These are phyloP conservation scores for Xanthoparmelia taractica DNA, from an alignment of 495 filamentous ascomycete genomes.

Conservation along the genomic window DNA sequence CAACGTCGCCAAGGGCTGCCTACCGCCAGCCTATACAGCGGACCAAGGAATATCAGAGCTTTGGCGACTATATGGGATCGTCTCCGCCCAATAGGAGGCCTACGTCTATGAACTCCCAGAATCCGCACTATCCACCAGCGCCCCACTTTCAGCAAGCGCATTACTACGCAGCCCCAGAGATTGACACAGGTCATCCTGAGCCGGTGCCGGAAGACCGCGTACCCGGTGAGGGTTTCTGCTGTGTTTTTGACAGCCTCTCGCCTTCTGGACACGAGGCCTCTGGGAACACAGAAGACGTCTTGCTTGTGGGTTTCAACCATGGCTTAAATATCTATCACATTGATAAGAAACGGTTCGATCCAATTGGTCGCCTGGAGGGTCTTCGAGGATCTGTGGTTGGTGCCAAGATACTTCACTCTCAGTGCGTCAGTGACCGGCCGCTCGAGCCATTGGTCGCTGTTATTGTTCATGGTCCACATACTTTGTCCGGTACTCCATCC, in stretches of 20 bases:
- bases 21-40: constrained; percentile 39
- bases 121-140: constrained; percentile 52
- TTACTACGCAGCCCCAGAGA: constrained; percentile 52
- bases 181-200: constrained; percentile 37
- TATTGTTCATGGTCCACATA: constrained; percentile 63
- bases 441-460: constrained; percentile 62
- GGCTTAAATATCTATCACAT: constrained; percentile 64
- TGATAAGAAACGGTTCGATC: constrained; percentile 56
- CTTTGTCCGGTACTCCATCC: constrained; percentile 33
- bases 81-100: constrained; percentile 22
- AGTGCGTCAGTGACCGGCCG: constrained; percentile 36
- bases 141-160: constrained; percentile 78
- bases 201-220: constrained; percentile 37
- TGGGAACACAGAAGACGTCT: constrained; percentile 54
- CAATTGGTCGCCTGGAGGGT: constrained; percentile 59
- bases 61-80: constrained; percentile 22
- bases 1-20: constrained; percentile 41
- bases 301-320: constrained; percentile 69
- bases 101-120: constrained; percentile 37
- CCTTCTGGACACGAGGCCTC: constrained; percentile 40
- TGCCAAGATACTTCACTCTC: constrained; percentile 67
- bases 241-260: constrained; percentile 66
- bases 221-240: constrained; percentile 64
- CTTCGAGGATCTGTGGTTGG: constrained; percentile 72
- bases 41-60: constrained; percentile 35